These are phyloP conservation scores for Citrus medica DNA, from an alignment of 345 rosid species.

Conservation along the genomic window DNA sequence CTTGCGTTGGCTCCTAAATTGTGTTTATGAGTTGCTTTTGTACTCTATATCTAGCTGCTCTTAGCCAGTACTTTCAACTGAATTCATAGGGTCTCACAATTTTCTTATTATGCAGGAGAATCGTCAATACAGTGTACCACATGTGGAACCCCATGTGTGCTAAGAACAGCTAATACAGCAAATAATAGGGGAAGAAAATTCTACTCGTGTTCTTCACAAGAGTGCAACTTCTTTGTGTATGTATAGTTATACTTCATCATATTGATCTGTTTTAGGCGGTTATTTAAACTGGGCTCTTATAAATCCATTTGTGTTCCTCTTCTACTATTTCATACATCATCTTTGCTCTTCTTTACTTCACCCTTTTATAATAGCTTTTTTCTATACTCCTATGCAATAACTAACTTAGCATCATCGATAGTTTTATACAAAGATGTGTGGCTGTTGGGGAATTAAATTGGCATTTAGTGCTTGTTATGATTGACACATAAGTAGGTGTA, in stretches of 20 bases:
- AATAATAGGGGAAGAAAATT: constrained; percentile 91
- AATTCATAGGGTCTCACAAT: neutral
- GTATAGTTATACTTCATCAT: constrained; percentile 17
- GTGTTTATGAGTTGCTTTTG: neutral
- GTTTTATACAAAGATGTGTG: neutral
- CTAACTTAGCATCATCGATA: neutral
- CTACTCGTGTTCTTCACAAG: constrained; percentile 73
- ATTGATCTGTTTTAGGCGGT: neutral
- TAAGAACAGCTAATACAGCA: constrained; percentile 84
- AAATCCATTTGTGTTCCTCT: neutral
- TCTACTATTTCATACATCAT: neutral
- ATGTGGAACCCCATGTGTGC: constrained; percentile 61
- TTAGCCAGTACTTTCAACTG: neutral
- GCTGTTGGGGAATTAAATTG: neutral
- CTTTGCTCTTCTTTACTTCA: neutral
- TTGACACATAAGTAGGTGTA: neutral
- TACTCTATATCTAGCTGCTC: neutral
- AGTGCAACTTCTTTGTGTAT: constrained; percentile 89
- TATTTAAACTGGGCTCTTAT: neutral
- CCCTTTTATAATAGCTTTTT: neutral
- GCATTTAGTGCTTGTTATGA: neutral
- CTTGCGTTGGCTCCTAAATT: neutral
- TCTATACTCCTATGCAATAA: neutral
- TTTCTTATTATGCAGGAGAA: constrained; percentile 56
- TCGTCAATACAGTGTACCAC: constrained; percentile 54